Conservation (phyloP, 208 protist species). For the Crithidia acanthocephali region DNA sequence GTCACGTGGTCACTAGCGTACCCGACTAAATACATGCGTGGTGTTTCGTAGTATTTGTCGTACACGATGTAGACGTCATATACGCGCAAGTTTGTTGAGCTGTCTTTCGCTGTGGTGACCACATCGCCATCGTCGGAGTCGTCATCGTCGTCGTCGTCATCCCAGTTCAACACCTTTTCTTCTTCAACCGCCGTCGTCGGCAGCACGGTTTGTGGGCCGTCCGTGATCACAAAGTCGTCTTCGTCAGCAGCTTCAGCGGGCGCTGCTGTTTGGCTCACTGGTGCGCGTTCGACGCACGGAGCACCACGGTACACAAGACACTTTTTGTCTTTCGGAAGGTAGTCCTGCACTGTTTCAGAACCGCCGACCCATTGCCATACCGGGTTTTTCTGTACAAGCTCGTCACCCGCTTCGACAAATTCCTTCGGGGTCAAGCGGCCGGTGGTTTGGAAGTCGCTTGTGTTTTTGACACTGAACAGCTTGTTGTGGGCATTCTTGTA, state of each 20-base stretch:
- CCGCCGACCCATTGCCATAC: conserved; percentile 96
- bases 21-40: conserved; percentile 96
- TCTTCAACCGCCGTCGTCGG: conserved; percentile 21
- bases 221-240: conserved; percentile 61
- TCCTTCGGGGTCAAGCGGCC: conserved; percentile 77
- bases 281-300: conserved; percentile 52
- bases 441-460: conserved; percentile 55
- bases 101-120: conserved; percentile 6
- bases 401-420: conserved; percentile 96
- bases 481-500: conserved; percentile 68
- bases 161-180: conserved; percentile 63
- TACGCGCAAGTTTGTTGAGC: conserved; percentile 49
- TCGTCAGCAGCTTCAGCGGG: conserved; percentile 30
- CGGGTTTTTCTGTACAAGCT: conserved; percentile 94
- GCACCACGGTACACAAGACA: conserved; percentile 92
- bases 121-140: conserved; percentile 36
- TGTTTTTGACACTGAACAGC: conserved; percentile 52
- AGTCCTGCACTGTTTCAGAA: conserved; percentile 68
- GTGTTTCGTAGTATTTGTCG: conserved; percentile 98
- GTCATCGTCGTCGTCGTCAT: conserved; percentile 54
- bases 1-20: conserved; percentile 78
- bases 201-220: conserved; percentile 12
- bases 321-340: conserved; percentile 96
- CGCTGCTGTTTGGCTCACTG: conserved; percentile 14
- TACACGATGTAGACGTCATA: conserved; percentile 98